Percentiles rank a stretch among this genome's conserved stretches.
phyloP scores from a whole-genome alignment of 352 stramenopile species.

The Halophytophthora batemanensis region DNA sequence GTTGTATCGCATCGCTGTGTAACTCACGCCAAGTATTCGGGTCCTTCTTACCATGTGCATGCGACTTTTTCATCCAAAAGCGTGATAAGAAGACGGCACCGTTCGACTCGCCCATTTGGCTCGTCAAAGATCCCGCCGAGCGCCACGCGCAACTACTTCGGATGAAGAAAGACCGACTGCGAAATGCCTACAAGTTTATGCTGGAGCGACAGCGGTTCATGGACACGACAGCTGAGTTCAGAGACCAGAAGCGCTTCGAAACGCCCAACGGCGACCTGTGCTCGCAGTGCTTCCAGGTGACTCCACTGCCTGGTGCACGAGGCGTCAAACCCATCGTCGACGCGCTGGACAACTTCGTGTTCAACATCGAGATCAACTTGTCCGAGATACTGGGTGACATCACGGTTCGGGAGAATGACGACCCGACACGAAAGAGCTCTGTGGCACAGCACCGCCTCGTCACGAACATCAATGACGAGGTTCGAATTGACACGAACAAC shows the following conservation, averaged over 20 bases:
- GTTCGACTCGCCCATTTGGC: conserved; percentile 23
- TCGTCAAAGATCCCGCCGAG: conserved; percentile 14
- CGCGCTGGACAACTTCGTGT: conserved; percentile 35
- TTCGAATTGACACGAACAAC: conserved; percentile 41
- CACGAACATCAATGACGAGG: conserved; percentile 20
- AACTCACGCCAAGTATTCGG: too few relatives aligned
- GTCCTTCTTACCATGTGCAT: too few relatives aligned
- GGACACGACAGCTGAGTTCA: conserved; percentile 26
- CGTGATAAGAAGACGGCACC: conserved; percentile 15
- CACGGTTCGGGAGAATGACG: conserved; percentile 51
- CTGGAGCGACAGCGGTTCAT: conserved; percentile 19
- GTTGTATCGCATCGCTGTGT: neutral
- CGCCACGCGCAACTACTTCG: conserved; percentile 14
- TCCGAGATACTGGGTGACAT: conserved; percentile 40
- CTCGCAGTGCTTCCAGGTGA: conserved; percentile 37
- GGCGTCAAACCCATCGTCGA: conserved; percentile 36
- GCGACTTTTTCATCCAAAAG: conserved; percentile 1
- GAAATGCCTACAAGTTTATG: conserved; percentile 27
- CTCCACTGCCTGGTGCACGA: conserved; percentile 30
- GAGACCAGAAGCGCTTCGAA: conserved; percentile 40
- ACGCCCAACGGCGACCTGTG: conserved; percentile 27
- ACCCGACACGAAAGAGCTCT: conserved; percentile 23
- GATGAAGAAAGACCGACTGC: conserved; percentile 30
- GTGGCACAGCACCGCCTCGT: conserved; percentile 40
- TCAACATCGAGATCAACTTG: conserved; percentile 49